phyloP scores from a whole-genome alignment of 352 stramenopile species.

The Pythium dissimile region DNA sequence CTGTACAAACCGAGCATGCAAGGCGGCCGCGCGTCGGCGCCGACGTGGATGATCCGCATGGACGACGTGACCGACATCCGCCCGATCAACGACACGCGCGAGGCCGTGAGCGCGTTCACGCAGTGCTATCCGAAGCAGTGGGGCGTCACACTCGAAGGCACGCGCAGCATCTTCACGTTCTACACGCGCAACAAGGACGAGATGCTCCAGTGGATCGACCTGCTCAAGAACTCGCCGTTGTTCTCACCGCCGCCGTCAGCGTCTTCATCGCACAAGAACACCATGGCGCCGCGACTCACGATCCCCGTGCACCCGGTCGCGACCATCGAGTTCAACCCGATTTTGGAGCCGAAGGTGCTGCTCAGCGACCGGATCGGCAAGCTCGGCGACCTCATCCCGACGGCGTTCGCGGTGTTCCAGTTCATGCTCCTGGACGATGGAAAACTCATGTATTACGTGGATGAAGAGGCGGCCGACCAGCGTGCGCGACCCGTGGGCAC shows the following conservation, averaged over 20 bases:
- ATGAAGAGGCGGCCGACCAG: constrained; percentile 45
- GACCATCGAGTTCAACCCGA: constrained; percentile 68
- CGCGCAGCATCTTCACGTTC: constrained; percentile 82
- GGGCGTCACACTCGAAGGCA: constrained; percentile 80
- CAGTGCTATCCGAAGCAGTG: constrained; percentile 86
- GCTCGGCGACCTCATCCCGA: constrained; percentile 66
- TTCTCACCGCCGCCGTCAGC: constrained; percentile 35
- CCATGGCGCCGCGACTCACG: constrained; percentile 47
- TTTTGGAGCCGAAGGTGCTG: constrained; percentile 66
- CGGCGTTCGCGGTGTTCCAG: constrained; percentile 58
- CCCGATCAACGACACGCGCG: constrained; percentile 74
- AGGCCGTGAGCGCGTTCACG: constrained; percentile 72
- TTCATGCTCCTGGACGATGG: constrained; percentile 79
- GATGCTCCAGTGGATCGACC: constrained; percentile 82
- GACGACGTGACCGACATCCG: constrained; percentile 83
- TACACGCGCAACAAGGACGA: constrained; percentile 75
- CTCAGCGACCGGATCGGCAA: constrained; percentile 73
- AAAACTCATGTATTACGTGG: constrained; percentile 79
- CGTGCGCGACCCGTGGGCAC: constrained; percentile 70
- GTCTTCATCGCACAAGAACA: constrained; percentile 4
- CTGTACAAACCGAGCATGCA: constrained; percentile 87
- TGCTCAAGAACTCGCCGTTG: constrained; percentile 84
- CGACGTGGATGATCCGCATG: constrained; percentile 71
- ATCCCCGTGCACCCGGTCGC: constrained; percentile 81
- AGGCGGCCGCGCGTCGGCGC: constrained; percentile 59